A percentile compares a stretch with the other conserved stretches of the same genome.
Evolutionary conservation across 108 stramenopile species (phyloP).

Genomic region (Fragilaria crotonensis): DNA sequence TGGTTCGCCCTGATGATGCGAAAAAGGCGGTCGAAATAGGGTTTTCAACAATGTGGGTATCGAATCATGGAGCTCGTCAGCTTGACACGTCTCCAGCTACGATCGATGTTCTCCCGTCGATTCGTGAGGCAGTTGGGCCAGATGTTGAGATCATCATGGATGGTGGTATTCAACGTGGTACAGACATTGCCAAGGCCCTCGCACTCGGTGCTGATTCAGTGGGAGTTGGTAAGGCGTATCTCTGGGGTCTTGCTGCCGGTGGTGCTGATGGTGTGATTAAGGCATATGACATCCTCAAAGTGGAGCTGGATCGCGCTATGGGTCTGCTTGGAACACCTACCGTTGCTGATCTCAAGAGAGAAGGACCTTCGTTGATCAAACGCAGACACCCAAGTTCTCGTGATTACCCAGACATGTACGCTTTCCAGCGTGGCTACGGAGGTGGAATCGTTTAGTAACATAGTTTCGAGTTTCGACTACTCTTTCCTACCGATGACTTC

Average conservation of each 20-base stretch:
- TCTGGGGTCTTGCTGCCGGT: conserved; percentile 93
- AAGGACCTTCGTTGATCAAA: conserved; percentile 86
- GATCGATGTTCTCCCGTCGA: conserved; percentile 92
- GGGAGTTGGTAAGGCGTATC: conserved; percentile 93
- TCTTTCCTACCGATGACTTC: no score
- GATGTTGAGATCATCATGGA: conserved; percentile 94
- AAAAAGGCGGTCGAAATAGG: conserved; percentile 80
- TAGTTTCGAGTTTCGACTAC: no score
- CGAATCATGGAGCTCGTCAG: conserved; percentile 97
- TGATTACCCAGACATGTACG: conserved; percentile 85
- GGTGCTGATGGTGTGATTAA: conserved; percentile 81
- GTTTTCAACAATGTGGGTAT: conserved; percentile 96
- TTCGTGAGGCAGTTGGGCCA: conserved; percentile 87
- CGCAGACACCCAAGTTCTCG: conserved; percentile 55
- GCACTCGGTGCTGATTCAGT: conserved; percentile 94
- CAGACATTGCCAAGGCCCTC: conserved; percentile 94
- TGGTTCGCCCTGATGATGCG: conserved; percentile 94
- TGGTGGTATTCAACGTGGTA: conserved; percentile 96
- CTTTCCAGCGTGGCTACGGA: conserved; percentile 84
- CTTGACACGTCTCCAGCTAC: conserved; percentile 93
- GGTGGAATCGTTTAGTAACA: conserved; percentile 89
- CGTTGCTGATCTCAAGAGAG: conserved; percentile 81
- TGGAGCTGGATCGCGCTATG: conserved; percentile 87
- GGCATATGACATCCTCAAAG: conserved; percentile 80
- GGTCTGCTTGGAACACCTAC: conserved; percentile 82